Evolutionary conservation across 257 asterid species (phyloP).

Genomic region (Knoxia roxburghii): DNA sequence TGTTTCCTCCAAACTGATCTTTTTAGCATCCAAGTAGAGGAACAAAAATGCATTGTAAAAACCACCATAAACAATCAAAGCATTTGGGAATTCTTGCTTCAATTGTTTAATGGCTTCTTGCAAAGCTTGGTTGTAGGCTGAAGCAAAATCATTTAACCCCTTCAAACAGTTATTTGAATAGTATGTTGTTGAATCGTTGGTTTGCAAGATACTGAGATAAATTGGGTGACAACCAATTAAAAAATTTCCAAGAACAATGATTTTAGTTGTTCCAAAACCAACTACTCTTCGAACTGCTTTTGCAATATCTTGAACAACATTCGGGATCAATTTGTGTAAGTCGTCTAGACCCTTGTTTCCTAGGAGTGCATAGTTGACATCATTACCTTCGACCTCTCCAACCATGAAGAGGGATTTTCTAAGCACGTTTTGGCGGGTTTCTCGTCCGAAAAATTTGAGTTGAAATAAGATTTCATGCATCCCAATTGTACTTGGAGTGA

Average conservation of each 20-base stretch:
- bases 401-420: not conserved
- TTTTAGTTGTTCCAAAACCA: not conserved
- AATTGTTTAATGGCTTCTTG: not conserved
- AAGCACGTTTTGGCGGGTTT: not conserved
- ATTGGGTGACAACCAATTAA: too few relatives aligned
- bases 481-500: too few relatives aligned
- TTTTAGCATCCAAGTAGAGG: not conserved
- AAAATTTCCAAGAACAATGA: too few relatives aligned
- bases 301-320: not conserved
- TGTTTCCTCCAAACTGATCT: too few relatives aligned
- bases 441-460: too few relatives aligned
- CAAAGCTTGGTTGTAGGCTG: not conserved
- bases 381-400: too few relatives aligned
- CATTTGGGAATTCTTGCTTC: not conserved
- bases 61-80: constrained; percentile 15
- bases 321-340: not conserved
- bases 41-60: constrained; percentile 13
- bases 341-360: not conserved
- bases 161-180: constrained; percentile 2
- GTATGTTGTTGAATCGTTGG: not conserved
- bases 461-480: too few relatives aligned
- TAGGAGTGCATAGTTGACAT: too few relatives aligned
- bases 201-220: too few relatives aligned
- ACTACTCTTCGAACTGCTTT: not conserved
- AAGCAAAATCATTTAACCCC: not conserved